Conservation (phyloP, 768 basidiomycete genomes). For the Leucosporidium scottii region DNA sequence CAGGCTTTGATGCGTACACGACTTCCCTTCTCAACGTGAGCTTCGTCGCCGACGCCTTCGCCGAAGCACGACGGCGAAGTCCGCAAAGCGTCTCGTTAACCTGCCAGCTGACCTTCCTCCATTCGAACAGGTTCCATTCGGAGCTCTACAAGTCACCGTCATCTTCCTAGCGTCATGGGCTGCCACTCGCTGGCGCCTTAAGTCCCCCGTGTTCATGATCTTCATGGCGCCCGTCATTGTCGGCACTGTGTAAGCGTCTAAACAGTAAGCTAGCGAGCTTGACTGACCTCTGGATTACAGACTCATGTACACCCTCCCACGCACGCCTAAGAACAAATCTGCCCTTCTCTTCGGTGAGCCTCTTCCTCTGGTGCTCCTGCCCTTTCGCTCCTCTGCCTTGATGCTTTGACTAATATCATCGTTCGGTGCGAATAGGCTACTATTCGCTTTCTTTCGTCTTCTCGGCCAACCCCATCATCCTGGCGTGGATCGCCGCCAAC, state of each 20-base stretch:
- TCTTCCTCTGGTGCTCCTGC: too few relatives aligned
- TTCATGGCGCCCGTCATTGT: not conserved
- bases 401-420: not conserved
- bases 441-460: conserved; percentile 42
- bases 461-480: conserved; percentile 2
- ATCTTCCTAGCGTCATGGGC: not conserved
- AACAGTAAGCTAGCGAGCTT: too few relatives aligned
- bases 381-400: too few relatives aligned
- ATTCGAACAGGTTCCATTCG: not conserved
- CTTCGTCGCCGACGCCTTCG: conserved; percentile 1
- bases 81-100: not conserved
- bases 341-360: not conserved
- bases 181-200: not conserved
- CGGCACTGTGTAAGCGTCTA: not conserved
- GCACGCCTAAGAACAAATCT: not conserved
- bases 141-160: conserved; percentile 33
- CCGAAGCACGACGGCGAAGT: too few relatives aligned
- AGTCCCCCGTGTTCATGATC: not conserved
- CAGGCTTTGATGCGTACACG: conserved; percentile 13
- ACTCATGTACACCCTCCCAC: not conserved
- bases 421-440: conserved; percentile 35
- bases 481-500: not conserved
- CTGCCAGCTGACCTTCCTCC: not conserved
- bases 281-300: not conserved
- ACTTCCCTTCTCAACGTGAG: conserved; percentile 5